Percentiles rank a stretch among this genome's conserved stretches.
These are phyloP conservation scores for Suhomyces wounanorum DNA, from an alignment of 1,139 yeast species.

Conservation along the genomic window DNA sequence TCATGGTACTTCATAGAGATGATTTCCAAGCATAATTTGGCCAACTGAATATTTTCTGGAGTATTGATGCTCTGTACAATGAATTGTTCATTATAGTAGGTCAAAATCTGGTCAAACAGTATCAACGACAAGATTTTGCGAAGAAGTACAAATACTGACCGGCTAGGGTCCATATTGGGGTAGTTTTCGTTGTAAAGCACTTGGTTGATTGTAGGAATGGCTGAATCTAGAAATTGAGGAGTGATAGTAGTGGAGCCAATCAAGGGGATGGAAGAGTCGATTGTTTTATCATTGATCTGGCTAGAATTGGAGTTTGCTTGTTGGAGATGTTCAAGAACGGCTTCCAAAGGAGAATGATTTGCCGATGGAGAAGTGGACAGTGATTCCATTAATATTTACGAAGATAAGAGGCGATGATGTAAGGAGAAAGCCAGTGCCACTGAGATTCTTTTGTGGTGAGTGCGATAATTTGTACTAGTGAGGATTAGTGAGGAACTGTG, in stretches of 20 bases:
- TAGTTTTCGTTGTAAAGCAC: conserved; percentile 7
- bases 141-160: conserved; percentile 23
- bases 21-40: conserved; percentile 23
- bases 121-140: conserved; percentile 24
- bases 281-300: conserved; percentile 2
- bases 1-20: conserved; percentile 21
- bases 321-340: conserved; percentile 4
- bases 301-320: neutral
- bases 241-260: conserved; percentile 3
- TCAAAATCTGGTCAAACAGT: conserved; percentile 21
- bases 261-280: conserved; percentile 9
- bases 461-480: too few species aligned
- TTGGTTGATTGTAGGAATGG: conserved; percentile 16
- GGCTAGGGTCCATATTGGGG: conserved; percentile 25
- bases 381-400: neutral
- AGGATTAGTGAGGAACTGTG: too few species aligned
- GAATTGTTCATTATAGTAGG: conserved; percentile 24
- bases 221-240: conserved; percentile 4
- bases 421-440: neutral
- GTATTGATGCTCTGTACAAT: conserved; percentile 19
- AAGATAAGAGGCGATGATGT: neutral
- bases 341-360: neutral
- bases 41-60: conserved; percentile 11
- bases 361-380: neutral
- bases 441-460: too few species aligned